A percentile compares a stretch with the other conserved stretches of the same genome.
phyloP scores from a whole-genome alignment of 2,329 filamentous ascomycete genomes.

The Purpureocillium takamizusanense region DNA sequence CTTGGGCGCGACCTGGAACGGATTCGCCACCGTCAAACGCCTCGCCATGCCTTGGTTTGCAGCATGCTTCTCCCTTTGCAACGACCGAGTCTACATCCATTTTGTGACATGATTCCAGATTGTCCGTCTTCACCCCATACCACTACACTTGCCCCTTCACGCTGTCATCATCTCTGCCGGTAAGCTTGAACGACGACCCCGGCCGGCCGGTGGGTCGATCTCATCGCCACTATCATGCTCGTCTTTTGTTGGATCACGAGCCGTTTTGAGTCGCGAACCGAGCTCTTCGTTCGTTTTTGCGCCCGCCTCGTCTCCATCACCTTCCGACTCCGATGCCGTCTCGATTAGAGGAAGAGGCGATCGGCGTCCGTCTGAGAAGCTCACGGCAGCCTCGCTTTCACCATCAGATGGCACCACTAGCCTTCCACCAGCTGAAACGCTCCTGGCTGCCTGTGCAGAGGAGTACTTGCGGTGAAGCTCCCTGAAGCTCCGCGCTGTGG shows the following conservation, averaged over 20 bases:
- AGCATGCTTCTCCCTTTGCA: background rate
- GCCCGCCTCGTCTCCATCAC: constrained; percentile 8
- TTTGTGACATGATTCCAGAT: constrained; percentile 8
- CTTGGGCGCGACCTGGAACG: too few relatives aligned
- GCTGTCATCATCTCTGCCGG: too few relatives aligned
- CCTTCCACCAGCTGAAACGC: constrained; percentile 27
- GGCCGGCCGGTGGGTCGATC: background rate
- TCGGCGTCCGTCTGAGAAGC: constrained; percentile 49
- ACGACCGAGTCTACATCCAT: constrained; percentile 17
- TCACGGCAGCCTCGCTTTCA: constrained; percentile 51
- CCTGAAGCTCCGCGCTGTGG: constrained; percentile 56
- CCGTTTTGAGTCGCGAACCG: too few relatives aligned
- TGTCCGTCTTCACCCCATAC: too few relatives aligned
- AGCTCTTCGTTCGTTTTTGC: constrained; percentile 13
- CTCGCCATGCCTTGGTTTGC: too few relatives aligned
- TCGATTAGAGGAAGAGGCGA: constrained; percentile 47
- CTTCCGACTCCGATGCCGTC: constrained; percentile 8
- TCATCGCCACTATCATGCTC: constrained; percentile 18
- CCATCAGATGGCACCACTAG: constrained; percentile 44
- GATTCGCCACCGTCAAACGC: too few relatives aligned
- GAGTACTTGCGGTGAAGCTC: constrained; percentile 54
- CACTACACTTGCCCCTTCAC: too few relatives aligned
- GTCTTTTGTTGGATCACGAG: constrained; percentile 5
- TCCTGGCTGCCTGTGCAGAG: constrained; percentile 38
- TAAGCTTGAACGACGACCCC: too few relatives aligned